These are phyloP conservation scores for Nicotiana knightiana DNA, from an alignment of 257 asterid species.

Conservation along the genomic window DNA sequence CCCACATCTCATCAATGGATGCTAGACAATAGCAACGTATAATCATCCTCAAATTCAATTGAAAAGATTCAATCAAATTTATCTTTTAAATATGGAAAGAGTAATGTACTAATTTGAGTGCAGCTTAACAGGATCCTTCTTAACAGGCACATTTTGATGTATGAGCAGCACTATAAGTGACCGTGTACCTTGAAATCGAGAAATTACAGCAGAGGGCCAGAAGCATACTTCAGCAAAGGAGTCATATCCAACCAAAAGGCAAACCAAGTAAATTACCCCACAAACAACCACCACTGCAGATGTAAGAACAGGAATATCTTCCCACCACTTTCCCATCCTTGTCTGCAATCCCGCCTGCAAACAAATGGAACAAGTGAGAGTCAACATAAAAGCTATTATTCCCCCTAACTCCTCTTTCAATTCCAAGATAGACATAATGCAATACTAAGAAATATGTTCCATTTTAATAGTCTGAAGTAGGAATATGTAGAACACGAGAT, in stretches of 20 bases:
- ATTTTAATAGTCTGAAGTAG: neutral
- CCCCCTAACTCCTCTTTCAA: neutral
- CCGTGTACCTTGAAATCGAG: constrained; percentile 75
- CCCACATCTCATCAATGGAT: neutral
- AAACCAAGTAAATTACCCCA: constrained; percentile 72
- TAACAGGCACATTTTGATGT: neutral
- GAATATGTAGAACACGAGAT: neutral
- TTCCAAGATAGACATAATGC: neutral
- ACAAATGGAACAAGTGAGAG: neutral
- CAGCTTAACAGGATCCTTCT: neutral
- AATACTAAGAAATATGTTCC: neutral
- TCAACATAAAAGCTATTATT: neutral
- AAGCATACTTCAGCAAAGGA: constrained; percentile 86
- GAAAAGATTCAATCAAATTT: neutral
- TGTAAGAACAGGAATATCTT: constrained; percentile 79
- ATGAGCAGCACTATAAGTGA: neutral
- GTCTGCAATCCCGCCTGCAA: constrained; percentile 76
- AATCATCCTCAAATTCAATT: neutral
- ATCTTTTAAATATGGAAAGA: neutral
- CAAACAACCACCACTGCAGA: constrained; percentile 65
- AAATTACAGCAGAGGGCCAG: constrained; percentile 76
- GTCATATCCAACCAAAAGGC: constrained; percentile 89
- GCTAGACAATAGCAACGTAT: neutral
- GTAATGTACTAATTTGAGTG: neutral
- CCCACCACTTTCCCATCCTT: constrained; percentile 93